phyloP scores from a whole-genome alignment of 2,329 filamentous ascomycete species.

The Torrubiellomyces zombiae region DNA sequence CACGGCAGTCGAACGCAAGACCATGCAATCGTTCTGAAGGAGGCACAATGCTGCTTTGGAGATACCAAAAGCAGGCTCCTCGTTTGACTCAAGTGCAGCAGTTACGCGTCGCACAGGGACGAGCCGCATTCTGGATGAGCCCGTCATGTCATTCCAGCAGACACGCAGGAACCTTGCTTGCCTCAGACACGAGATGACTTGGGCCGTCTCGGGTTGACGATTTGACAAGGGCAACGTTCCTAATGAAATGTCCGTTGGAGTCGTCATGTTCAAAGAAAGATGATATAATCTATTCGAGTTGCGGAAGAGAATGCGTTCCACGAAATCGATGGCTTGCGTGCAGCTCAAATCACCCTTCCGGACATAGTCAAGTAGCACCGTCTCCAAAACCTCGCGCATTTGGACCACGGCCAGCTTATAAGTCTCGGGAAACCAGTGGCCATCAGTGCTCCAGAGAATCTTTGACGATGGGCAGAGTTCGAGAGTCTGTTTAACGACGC shows the following conservation, averaged over 20 bases:
- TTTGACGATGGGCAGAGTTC: slow-evolving; percentile 63
- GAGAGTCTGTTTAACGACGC: slow-evolving; percentile 52
- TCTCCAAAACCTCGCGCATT: slow-evolving; percentile 52
- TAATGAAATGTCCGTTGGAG: not conserved
- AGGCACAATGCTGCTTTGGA: slow-evolving; percentile 48
- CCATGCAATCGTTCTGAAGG: slow-evolving; percentile 47
- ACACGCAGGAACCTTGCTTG: slow-evolving; percentile 51
- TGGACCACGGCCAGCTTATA: slow-evolving; percentile 58
- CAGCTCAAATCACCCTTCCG: slow-evolving; percentile 43
- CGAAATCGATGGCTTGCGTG: slow-evolving; percentile 44
- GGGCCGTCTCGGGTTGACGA: slow-evolving; percentile 3
- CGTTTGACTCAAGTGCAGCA: slow-evolving; percentile 25
- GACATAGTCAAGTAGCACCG: slow-evolving; percentile 51
- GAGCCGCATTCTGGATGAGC: slow-evolving; percentile 47
- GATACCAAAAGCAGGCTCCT: slow-evolving; percentile 37
- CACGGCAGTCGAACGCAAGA: slow-evolving; percentile 34
- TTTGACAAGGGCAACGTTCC: not conserved
- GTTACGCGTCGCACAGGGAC: slow-evolving; percentile 45
- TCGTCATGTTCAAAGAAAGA: slow-evolving; percentile 23
- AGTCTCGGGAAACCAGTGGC: slow-evolving; percentile 64
- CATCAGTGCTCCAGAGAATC: slow-evolving; percentile 66
- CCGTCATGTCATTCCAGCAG: slow-evolving; percentile 68
- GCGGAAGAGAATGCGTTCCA: slow-evolving; percentile 53
- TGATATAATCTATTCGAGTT: slow-evolving; percentile 64
- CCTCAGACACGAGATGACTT: slow-evolving; percentile 29